Evolutionary conservation across 225 moss, liverwort and hornwort species (phyloP).

Genomic region (Straminergon stramineum): DNA sequence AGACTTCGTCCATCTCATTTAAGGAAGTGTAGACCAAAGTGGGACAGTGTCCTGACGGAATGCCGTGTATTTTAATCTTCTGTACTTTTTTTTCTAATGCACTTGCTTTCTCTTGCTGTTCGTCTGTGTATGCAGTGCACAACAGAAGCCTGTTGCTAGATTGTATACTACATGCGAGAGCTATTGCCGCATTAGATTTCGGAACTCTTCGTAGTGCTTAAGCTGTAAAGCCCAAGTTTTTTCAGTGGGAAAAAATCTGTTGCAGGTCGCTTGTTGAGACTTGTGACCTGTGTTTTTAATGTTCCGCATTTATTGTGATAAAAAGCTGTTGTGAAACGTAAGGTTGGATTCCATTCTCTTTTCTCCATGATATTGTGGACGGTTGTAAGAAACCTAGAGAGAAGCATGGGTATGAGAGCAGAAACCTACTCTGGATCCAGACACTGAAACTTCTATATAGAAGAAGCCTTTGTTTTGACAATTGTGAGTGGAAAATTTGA

Average conservation of each 20-base stretch:
- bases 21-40: too few relatives aligned
- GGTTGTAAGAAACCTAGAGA: not conserved
- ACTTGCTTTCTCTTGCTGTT: not conserved
- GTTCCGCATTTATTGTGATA: slow-evolving; percentile 2
- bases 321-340: not conserved
- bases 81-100: not conserved
- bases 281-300: not conserved
- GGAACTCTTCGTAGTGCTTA: slow-evolving; percentile 15
- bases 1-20: not conserved
- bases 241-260: slow-evolving; percentile 26
- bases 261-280: slow-evolving; percentile 7
- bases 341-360: not conserved
- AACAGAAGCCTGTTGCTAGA: slow-evolving; percentile 14
- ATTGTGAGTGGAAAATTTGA: not conserved
- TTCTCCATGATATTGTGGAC: not conserved
- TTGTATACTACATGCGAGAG: slow-evolving; percentile 38
- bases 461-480: not conserved
- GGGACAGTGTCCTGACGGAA: not conserved
- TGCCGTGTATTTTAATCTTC: too few relatives aligned
- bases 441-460: too few relatives aligned
- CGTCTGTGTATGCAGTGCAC: slow-evolving; percentile 11
- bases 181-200: slow-evolving; percentile 22
- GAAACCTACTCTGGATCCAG: not conserved
- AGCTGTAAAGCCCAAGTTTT: slow-evolving; percentile 26
- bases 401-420: not conserved